phyloP scores from a whole-genome alignment of 1,139 yeast species.

The Taiozyma onychis region DNA sequence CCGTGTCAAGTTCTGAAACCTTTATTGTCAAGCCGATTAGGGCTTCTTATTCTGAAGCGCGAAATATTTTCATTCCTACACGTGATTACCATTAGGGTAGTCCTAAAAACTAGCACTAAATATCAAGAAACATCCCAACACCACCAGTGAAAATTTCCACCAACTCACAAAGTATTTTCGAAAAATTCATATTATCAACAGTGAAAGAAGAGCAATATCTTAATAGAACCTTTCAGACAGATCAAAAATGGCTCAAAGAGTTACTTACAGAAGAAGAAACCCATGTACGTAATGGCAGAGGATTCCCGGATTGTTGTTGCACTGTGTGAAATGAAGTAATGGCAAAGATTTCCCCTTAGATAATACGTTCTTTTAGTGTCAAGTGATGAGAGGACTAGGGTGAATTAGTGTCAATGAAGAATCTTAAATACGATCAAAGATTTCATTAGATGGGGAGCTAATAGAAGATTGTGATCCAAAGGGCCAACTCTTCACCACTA shows the following conservation, averaged over 20 bases:
- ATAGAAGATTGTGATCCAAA: background rate
- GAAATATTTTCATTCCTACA: conserved; percentile 2
- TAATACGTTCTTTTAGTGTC: background rate
- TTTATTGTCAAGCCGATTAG: background rate
- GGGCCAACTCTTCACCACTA: background rate
- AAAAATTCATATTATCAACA: conserved; percentile 7
- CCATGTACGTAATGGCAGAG: conserved; percentile 49
- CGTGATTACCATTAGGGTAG: conserved; percentile 15
- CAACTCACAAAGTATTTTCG: conserved; percentile 3
- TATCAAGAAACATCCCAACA: conserved; percentile 12
- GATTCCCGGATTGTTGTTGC: background rate
- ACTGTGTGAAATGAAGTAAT: background rate
- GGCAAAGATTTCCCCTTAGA: background rate
- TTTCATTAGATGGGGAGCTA: background rate
- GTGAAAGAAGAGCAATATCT: background rate
- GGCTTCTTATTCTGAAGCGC: background rate
- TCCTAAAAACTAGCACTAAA: background rate
- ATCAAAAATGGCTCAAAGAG: conserved; percentile 67
- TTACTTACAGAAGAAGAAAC: conserved; percentile 77
- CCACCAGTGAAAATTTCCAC: conserved; percentile 6
- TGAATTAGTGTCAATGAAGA: background rate
- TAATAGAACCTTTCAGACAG: conserved; percentile 9
- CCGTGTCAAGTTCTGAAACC: no score
- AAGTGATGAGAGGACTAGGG: background rate
- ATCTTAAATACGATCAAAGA: background rate